phyloP scores from a whole-genome alignment of 805 yeast genomes.

The Lipomyces anomalus region DNA sequence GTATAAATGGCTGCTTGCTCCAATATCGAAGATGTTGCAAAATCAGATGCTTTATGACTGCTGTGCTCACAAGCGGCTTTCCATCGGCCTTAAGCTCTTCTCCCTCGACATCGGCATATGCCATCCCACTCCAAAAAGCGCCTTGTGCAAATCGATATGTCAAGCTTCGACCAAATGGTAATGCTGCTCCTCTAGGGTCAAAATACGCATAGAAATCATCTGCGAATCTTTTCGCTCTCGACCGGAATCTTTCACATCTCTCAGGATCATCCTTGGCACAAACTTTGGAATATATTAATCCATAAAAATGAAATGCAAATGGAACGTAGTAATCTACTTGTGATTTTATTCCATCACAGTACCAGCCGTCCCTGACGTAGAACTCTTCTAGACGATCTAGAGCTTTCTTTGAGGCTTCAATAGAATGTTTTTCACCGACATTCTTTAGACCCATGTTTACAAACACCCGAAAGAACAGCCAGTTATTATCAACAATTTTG shows the following conservation, averaged over 20 bases:
- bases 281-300: constrained; percentile 26
- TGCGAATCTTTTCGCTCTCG: constrained; percentile 29
- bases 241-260: constrained; percentile 18
- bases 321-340: constrained; percentile 33
- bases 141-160: constrained; percentile 29
- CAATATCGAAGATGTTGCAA: constrained; percentile 28
- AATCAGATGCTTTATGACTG: constrained; percentile 24
- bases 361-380: constrained; percentile 34
- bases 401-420: constrained; percentile 16
- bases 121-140: constrained; percentile 27
- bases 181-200: constrained; percentile 22
- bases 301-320: constrained; percentile 34
- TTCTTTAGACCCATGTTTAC: constrained; percentile 30
- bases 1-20: constrained; percentile 26
- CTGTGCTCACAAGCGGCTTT: constrained; percentile 20
- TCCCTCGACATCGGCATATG: constrained; percentile 18
- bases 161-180: constrained; percentile 30
- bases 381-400: constrained; percentile 27
- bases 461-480: constrained; percentile 33
- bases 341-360: constrained; percentile 30
- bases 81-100: constrained; percentile 21
- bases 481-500: constrained; percentile 26
- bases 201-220: constrained; percentile 27
- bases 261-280: constrained; percentile 20
- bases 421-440: constrained; percentile 25